These are phyloP conservation scores for Limonomyces culmigenus DNA, from an alignment of 1,284 basidiomycete genomes.

Conservation along the genomic window DNA sequence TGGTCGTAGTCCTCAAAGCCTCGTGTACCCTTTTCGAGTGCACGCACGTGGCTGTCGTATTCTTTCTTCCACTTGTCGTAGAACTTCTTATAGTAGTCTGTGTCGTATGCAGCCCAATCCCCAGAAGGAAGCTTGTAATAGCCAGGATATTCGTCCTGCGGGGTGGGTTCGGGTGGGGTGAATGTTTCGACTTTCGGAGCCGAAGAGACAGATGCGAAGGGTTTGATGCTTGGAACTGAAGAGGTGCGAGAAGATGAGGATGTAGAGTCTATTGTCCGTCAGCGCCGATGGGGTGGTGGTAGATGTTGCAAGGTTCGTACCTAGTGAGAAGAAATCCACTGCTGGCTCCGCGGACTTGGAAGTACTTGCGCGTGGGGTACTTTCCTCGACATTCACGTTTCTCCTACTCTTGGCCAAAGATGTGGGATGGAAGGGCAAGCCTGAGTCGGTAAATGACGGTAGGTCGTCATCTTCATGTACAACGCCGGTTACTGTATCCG, in stretches of 20 bases:
- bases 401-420: slow-evolving; percentile 38
- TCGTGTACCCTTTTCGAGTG: slow-evolving; percentile 49
- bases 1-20: slow-evolving; percentile 48
- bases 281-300: neutral
- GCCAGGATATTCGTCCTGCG: slow-evolving; percentile 68
- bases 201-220: slow-evolving; percentile 28
- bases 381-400: slow-evolving; percentile 43
- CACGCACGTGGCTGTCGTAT: slow-evolving; percentile 52
- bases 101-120: slow-evolving; percentile 63
- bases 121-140: slow-evolving; percentile 79
- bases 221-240: neutral
- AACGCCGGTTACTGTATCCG: slow-evolving; percentile 4
- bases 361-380: neutral
- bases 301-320: slow-evolving; percentile 10
- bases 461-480: slow-evolving; percentile 10
- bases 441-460: neutral
- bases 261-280: slow-evolving; percentile 6
- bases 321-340: slow-evolving; percentile 53
- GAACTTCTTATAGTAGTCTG: slow-evolving; percentile 59
- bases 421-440: slow-evolving; percentile 21
- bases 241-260: slow-evolving; percentile 4
- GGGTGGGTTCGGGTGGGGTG: slow-evolving; percentile 58
- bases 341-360: slow-evolving; percentile 18
- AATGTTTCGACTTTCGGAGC: slow-evolving; percentile 57
- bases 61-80: slow-evolving; percentile 53